These are phyloP conservation scores for Phytophthora sp. DNA, from an alignment of 352 stramenopile genomes.

Conservation along the genomic window DNA sequence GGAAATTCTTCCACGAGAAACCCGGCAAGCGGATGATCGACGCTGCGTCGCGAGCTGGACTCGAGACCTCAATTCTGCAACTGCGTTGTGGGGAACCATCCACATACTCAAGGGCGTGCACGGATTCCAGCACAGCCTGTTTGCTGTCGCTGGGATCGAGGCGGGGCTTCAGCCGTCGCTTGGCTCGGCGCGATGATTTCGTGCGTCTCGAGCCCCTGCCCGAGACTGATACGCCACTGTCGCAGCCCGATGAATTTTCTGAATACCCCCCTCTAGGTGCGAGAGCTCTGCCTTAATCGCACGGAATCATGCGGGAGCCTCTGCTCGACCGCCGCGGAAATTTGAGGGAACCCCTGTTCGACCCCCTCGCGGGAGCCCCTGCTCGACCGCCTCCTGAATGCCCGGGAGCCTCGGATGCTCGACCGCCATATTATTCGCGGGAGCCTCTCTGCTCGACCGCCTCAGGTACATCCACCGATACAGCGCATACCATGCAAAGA, in stretches of 20 bases:
- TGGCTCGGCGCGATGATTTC: no score
- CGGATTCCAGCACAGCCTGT: background rate
- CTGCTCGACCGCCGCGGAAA: no score
- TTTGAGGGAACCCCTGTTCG: no score
- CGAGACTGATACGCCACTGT: background rate
- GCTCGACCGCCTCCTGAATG: no score
- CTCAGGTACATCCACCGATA: background rate
- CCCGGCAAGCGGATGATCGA: background rate
- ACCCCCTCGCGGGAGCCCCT: no score
- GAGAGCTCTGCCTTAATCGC: background rate
- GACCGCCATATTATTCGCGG: no score
- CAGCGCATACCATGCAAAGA: background rate
- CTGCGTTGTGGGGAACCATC: no score
- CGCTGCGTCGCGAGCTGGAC: background rate
- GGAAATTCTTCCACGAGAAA: conserved; percentile 23
- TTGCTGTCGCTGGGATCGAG: background rate
- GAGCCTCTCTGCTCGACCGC: no score
- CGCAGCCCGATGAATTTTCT: no score
- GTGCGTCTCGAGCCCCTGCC: background rate
- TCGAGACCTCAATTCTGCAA: no score
- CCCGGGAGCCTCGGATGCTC: no score
- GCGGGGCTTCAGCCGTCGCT: background rate
- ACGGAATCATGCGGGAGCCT: background rate
- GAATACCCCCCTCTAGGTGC: conserved; percentile 7
- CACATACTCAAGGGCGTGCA: background rate